Evolutionary conservation across 441 rosid genomes (phyloP), one percentile per base, ranked within the genome.

Genomic region (Adansonia grandidieri): DNA sequence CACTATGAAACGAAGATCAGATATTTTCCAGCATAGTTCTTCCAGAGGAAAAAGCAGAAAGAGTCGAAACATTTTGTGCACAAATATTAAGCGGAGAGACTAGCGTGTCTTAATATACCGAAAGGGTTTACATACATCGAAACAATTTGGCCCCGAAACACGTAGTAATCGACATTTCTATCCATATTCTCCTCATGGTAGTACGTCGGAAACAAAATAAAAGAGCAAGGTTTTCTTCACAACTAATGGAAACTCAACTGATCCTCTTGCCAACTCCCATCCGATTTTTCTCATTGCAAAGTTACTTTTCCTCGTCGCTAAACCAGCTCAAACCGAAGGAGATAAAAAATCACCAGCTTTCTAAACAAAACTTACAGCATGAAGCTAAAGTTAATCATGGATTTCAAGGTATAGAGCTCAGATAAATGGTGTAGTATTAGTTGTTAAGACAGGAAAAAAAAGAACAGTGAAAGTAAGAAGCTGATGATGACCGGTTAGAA

Each of bases 401-500:
- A 60, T 81, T 75, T 70, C 40, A 74, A 14, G 37, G 63, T 42
- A 58, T 1, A 58, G 67, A 22, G 32, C 58, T 77, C 40, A 54
- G 44, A 44, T 10, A 10, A 58, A 75, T 28, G 40, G 42, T 48
- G 51, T 6, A 11, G 42, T 48, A 72, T 56, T 37, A 45, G 68
- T 42, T 45, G 72, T 77, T 65, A 77, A 32, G 74, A 42, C 56
- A 42, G 51, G 57, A 66, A 24, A 67, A 24, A 67, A 72, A 42
- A 42, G 51, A 63, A 54, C 20, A 61, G 74, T 56, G 65, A 40
- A 44, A 47, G 74, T 10, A 17, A 80, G 74, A 6, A 47, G 79
- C 73, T 61, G 77, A 77, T 61, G 77, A 77, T 77, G 74, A 81
- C 79, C 65, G 22, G 79, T 82, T 80, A 77, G 87, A 86, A 78